A percentile compares a stretch with the other conserved stretches of the same genome.
Conservation (phyloP, 257 asterid genomes). For the Forsythia suspensa region DNA sequence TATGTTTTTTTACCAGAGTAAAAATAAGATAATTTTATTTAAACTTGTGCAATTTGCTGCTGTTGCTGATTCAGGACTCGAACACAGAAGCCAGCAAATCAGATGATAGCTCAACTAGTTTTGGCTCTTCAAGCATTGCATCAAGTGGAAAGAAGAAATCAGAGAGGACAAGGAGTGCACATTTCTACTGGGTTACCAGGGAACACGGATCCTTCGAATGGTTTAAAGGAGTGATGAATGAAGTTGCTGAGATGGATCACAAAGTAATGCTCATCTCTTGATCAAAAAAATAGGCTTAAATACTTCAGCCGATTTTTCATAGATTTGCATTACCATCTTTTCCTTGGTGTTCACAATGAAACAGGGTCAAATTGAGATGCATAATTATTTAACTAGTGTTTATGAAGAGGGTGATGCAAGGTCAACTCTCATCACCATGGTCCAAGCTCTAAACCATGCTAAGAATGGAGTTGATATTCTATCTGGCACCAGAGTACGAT, state of each 20-base stretch:
- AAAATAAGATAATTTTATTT: neutral
- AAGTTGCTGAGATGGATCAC: constrained; percentile 90
- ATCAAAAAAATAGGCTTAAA: neutral
- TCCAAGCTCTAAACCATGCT: constrained; percentile 94
- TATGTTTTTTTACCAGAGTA: neutral
- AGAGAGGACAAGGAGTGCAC: constrained; percentile 61
- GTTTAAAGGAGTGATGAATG: constrained; percentile 96
- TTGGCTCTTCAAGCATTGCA: constrained; percentile 53
- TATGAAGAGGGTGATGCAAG: constrained; percentile 97
- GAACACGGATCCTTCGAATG: constrained; percentile 93
- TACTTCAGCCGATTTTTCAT: neutral
- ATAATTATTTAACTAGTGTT: constrained; percentile 86
- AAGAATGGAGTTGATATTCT: constrained; percentile 94
- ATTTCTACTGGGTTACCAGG: constrained; percentile 94
- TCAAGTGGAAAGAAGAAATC: constrained; percentile 54
- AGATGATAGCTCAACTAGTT: constrained; percentile 77
- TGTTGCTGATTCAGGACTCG: constrained; percentile 49
- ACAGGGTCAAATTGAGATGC: constrained; percentile 96
- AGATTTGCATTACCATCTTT: neutral
- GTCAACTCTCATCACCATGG: constrained; percentile 93
- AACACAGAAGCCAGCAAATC: constrained; percentile 71
- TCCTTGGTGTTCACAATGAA: constrained; percentile 15
- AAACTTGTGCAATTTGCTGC: neutral
- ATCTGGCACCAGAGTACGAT: constrained; percentile 84
- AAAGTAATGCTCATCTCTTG: constrained; percentile 43